phyloP scores from a whole-genome alignment of 106 monocot species.

The Allium sativum region DNA sequence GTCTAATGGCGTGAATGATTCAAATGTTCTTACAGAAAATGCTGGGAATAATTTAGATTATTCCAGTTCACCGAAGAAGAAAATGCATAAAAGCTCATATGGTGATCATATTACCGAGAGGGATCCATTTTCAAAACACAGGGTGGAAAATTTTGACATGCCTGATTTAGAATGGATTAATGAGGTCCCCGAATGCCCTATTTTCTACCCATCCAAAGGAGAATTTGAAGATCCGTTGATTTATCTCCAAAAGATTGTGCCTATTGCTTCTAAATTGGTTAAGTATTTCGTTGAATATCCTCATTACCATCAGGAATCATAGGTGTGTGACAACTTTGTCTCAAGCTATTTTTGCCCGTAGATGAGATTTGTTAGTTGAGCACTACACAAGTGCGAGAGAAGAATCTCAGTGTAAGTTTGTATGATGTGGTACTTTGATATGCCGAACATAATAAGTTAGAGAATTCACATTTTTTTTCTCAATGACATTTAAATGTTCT shows the following conservation, averaged over 20 bases:
- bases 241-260: conserved; percentile 73
- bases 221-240: conserved; percentile 78
- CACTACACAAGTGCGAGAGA: no score
- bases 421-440: no score
- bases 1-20: conserved; percentile 20
- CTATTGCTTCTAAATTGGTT: conserved; percentile 74
- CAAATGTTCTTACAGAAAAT: conserved; percentile 38
- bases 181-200: conserved; percentile 83
- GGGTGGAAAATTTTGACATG: conserved; percentile 50
- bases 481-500: no score
- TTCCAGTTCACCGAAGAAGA: conserved; percentile 30
- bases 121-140: conserved; percentile 40
- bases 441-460: no score
- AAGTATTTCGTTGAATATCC: no score
- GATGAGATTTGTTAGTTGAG: no score
- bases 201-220: conserved; percentile 72
- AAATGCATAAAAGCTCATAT: conserved; percentile 20
- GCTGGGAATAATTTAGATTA: conserved; percentile 49
- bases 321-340: no score
- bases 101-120: conserved; percentile 11
- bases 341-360: no score
- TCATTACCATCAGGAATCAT: no score
- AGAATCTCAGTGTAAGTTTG: no score
- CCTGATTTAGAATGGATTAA: conserved; percentile 80
- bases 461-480: no score